Evolutionary conservation across 345 rosid genomes (phyloP).

Genomic region (Moricandia moricandioides): DNA sequence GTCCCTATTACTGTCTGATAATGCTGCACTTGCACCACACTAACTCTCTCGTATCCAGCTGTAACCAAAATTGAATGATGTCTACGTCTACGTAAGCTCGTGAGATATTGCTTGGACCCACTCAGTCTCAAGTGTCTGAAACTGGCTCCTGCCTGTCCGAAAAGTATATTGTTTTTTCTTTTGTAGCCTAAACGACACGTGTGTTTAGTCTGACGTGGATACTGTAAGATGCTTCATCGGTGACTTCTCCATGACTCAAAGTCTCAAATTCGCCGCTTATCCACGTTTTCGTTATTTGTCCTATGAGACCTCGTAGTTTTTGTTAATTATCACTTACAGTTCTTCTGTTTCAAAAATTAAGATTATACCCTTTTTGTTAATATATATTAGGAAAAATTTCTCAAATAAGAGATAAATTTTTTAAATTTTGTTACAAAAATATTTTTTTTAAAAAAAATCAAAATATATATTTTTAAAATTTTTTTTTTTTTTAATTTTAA

Average conservation of each 20-base stretch:
- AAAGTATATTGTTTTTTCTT: constrained; percentile 16
- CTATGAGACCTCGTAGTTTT: not conserved
- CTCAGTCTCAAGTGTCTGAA: constrained; percentile 3
- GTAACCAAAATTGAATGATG: constrained; percentile 23
- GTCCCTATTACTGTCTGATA: not conserved
- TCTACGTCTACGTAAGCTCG: constrained; percentile 27
- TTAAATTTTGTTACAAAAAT: too few relatives aligned
- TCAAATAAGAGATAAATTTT: too few relatives aligned
- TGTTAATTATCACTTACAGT: too few relatives aligned
- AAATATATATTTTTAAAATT: too few relatives aligned
- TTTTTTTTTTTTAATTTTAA: too few relatives aligned
- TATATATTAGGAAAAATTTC: too few relatives aligned
- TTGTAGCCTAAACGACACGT: constrained; percentile 22
- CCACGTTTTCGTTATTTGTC: constrained; percentile 22
- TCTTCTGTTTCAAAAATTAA: not conserved
- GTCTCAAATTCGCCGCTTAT: constrained; percentile 35
- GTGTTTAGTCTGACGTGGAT: constrained; percentile 19
- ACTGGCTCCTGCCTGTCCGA: constrained; percentile 17
- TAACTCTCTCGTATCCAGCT: constrained; percentile 29
- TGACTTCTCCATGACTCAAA: constrained; percentile 32
- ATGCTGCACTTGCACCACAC: not conserved
- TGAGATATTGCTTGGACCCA: constrained; percentile 16
- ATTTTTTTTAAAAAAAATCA: too few relatives aligned
- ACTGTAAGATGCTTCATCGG: constrained; percentile 32
- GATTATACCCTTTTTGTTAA: not conserved